Evolutionary conservation across 202 grass and related monocot species (phyloP), one percentile per base, ranked within the genome.

Genomic region (Brachypodium distachyon): DNA sequence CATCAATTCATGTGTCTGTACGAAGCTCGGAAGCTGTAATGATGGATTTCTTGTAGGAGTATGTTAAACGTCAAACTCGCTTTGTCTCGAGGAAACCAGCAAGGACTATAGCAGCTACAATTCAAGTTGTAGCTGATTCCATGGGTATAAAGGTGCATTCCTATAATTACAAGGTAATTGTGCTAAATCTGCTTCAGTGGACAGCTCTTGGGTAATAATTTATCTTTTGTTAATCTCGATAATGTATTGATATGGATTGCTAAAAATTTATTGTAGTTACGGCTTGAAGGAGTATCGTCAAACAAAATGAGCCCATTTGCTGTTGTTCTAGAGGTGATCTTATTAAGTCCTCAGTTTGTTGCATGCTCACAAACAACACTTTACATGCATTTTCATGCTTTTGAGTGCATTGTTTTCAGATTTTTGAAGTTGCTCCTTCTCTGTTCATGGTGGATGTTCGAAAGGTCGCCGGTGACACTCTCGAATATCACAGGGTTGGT

Each of bases 361-460:
- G 33, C 27, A 26, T 72, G 23, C 67, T 50, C 9, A 34, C 14
- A 63, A 44, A 55, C 23, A 21, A 19, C 5, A 7, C 33, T 53
- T 75, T 70, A 22, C 68, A 69, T 50, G 21, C 14, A 7, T 85
- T 77, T 70, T 61, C 61, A 87, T 74, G 63, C 38, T 83, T 17
- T 58, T 3, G 49, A 77, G 23, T 88, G 36, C 38, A 32, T 65
- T 67, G n/a, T 65, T 56, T 25, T 44, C 87, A 95, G 96, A 78
- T 99, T 68, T 99, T 90, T 85, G 92, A 95, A 95, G 92, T 99
- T 58, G 96, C 89, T 26, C 85, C 96, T 78, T 90, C 92, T 62
- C 81, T 99, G 44, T 99, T 93, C 83, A 99, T 99, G 96, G 84
- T 92, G n/a, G 87, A 99, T 95, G 96, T 95, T 85, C 87, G 89